Percentiles rank a stretch among this genome's conserved stretches.
Conservation (phyloP, 352 stramenopile species). For the Phytophthora hybrid region DNA sequence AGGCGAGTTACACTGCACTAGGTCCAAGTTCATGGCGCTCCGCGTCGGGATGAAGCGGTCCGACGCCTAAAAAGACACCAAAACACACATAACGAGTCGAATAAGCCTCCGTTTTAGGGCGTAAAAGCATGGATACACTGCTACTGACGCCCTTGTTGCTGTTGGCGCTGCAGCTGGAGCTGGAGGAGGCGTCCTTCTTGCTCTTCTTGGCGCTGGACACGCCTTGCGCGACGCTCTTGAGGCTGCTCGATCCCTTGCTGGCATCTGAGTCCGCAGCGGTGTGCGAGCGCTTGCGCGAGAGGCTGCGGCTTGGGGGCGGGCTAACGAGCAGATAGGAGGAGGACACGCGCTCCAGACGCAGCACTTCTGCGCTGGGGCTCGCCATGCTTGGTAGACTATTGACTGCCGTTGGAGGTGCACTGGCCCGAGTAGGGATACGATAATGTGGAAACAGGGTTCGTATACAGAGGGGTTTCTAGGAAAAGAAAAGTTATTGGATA, state of each 20-base stretch:
- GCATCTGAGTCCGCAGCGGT: constrained; percentile 32
- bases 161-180: constrained; percentile 10
- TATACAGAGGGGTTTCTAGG: constrained; percentile 6
- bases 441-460: neutral
- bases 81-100: constrained; percentile 14
- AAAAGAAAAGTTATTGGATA: neutral
- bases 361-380: constrained; percentile 30
- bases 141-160: constrained; percentile 45
- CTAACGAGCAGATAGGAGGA: constrained; percentile 28
- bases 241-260: constrained; percentile 22
- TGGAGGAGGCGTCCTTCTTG: constrained; percentile 30
- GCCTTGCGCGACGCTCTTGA: constrained; percentile 20
- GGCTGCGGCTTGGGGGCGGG: constrained; percentile 22
- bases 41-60: constrained; percentile 90
- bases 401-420: constrained; percentile 13
- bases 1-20: constrained; percentile 76
- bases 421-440: constrained; percentile 15
- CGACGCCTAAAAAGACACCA: constrained; percentile 41
- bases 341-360: constrained; percentile 6
- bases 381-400: constrained; percentile 22
- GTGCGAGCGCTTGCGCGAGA: constrained; percentile 39
- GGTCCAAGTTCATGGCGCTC: constrained; percentile 88
- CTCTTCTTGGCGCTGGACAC: constrained; percentile 49
- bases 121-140: neutral
- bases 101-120: constrained; percentile 15